Evolutionary conservation across 2,329 filamentous ascomycete species (phyloP).

Genomic region (Fusarium lateritium): DNA sequence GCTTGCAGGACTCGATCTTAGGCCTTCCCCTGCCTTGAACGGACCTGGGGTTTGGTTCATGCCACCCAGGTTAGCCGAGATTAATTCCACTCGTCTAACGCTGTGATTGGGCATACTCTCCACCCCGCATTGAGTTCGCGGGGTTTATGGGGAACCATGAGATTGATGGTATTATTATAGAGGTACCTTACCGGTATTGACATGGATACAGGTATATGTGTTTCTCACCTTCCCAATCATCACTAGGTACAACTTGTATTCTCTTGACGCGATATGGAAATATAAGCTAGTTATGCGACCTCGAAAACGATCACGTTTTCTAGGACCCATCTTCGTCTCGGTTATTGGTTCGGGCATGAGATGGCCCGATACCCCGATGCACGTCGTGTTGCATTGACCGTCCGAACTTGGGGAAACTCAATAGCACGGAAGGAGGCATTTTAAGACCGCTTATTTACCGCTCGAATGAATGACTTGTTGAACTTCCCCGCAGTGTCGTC

Average conservation of each 20-base stretch:
- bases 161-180: background rate
- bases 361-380: slow-evolving; percentile 19
- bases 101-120: background rate
- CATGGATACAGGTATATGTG: background rate
- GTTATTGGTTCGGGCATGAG: background rate
- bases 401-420: no score
- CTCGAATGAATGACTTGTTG: no score
- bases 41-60: background rate
- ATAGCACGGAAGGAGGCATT: no score
- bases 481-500: no score
- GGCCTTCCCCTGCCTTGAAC: background rate
- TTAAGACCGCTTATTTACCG: no score
- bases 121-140: background rate
- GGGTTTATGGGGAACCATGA: background rate
- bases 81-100: background rate
- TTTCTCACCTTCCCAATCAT: slow-evolving; percentile 2
- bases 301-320: no score
- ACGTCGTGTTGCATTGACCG: no score
- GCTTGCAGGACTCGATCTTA: background rate
- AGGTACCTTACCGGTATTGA: background rate
- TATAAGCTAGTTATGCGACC: no score
- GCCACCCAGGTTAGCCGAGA: background rate
- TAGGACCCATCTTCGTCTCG: accelerated
- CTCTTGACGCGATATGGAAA: no score
- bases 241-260: background rate